These are phyloP conservation scores for Lophiotrema nucula DNA, from an alignment of 495 filamentous ascomycete species.

Conservation along the genomic window DNA sequence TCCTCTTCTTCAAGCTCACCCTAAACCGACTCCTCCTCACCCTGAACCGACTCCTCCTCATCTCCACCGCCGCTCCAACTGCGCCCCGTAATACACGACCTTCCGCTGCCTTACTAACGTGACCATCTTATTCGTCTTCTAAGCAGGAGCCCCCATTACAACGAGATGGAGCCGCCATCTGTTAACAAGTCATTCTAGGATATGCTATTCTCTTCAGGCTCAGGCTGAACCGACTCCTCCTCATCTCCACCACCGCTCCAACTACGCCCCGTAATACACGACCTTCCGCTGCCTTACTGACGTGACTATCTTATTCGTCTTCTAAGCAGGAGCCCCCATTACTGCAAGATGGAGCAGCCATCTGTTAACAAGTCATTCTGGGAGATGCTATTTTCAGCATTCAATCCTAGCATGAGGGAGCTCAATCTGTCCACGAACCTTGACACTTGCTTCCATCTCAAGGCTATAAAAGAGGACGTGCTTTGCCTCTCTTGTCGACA, in stretches of 20 bases:
- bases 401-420: conserved; percentile 4
- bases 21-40: no score
- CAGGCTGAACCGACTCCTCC: no score
- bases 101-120: background rate
- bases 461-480: conserved; percentile 2
- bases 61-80: conserved; percentile 5
- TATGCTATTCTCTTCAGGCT: background rate
- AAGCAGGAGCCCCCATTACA: background rate
- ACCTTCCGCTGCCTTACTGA: background rate
- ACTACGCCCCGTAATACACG: conserved; percentile 2
- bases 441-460: conserved; percentile 1
- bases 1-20: background rate
- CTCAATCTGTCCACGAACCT: conserved; percentile 1
- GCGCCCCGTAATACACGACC: background rate
- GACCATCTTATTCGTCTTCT: background rate
- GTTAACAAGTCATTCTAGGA: background rate
- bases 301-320: background rate
- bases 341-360: background rate
- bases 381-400: background rate
- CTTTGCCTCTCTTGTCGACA: conserved; percentile 1
- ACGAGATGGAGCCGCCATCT: background rate
- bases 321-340: background rate
- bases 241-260: background rate
- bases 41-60: no score
- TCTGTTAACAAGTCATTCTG: conserved; percentile 1